A percentile compares a stretch with the other conserved stretches of the same genome.
Evolutionary conservation across 2,329 filamentous ascomycete genomes (phyloP).

Genomic region (Juglanconis sp.): DNA sequence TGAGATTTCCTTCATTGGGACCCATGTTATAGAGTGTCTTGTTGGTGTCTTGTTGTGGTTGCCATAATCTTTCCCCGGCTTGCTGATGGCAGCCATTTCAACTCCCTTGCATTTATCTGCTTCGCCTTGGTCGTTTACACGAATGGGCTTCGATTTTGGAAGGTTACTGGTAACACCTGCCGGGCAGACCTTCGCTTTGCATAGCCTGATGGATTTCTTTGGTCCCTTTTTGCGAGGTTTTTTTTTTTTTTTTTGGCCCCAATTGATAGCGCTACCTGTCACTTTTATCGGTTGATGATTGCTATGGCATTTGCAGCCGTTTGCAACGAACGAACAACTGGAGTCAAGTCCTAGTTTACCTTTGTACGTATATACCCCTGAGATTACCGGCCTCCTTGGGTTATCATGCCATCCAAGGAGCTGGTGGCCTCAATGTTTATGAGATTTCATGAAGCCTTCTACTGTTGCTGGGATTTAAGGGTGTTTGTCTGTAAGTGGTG

Average conservation of each 20-base stretch:
- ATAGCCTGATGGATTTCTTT: background rate
- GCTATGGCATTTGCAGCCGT: background rate
- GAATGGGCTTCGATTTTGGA: background rate
- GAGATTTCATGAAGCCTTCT: conserved; percentile 4
- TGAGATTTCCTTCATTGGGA: background rate
- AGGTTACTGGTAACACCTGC: background rate
- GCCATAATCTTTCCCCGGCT: background rate
- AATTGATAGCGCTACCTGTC: background rate
- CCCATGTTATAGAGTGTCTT: background rate
- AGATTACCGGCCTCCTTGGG: background rate
- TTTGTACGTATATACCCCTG: conserved; percentile 9
- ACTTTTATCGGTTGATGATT: too few species aligned
- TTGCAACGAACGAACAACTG: background rate
- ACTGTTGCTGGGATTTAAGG: background rate
- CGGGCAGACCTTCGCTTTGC: background rate
- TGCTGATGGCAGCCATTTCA: background rate
- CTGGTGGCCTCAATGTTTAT: background rate
- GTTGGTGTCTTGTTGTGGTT: conserved; percentile 4
- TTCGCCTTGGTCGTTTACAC: background rate
- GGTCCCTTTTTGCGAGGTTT: background rate
- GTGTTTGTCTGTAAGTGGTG: background rate
- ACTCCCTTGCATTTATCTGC: background rate
- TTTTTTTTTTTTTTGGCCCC: background rate
- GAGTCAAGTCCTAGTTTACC: background rate
- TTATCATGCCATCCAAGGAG: background rate